Conservation (phyloP, 306 rosid species). For the Aeschynomene evenia region DNA sequence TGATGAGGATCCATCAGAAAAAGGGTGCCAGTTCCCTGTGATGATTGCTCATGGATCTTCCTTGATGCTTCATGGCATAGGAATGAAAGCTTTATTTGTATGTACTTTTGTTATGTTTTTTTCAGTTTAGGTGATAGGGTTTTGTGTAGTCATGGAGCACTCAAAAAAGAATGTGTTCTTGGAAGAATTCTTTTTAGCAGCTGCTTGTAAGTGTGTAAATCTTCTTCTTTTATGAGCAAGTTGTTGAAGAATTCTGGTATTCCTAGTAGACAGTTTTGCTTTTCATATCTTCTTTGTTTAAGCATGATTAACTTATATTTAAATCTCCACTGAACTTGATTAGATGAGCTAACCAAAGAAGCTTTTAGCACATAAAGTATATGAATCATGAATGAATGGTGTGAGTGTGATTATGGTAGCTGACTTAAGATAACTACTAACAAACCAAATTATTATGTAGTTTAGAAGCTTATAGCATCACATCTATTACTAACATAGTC, state of each 20-base stretch:
- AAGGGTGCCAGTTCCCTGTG: constrained; percentile 62
- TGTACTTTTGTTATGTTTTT: constrained; percentile 40
- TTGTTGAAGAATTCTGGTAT: background rate
- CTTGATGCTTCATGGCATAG: constrained; percentile 21
- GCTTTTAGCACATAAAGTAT: background rate
- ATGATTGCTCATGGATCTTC: constrained; percentile 56
- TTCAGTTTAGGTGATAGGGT: constrained; percentile 28
- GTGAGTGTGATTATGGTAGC: background rate
- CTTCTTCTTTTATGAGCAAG: background rate
- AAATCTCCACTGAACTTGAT: background rate
- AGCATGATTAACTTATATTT: background rate
- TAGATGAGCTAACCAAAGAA: background rate
- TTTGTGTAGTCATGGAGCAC: background rate
- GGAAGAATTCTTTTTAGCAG: background rate
- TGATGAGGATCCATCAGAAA: constrained; percentile 65
- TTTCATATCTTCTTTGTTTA: background rate
- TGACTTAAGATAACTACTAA: background rate
- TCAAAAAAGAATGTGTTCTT: background rate
- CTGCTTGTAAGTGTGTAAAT: constrained; percentile 4
- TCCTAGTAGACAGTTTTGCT: background rate
- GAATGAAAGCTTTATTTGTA: constrained; percentile 32
- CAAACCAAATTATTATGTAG: background rate
- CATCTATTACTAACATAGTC: too few species aligned
- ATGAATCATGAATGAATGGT: too few species aligned
- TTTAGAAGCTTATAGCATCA: background rate